Evolutionary conservation across 148 eudicot genomes (phyloP), one percentile per base, ranked within the genome.

Genomic region (Vaccinium macrocarpon): DNA sequence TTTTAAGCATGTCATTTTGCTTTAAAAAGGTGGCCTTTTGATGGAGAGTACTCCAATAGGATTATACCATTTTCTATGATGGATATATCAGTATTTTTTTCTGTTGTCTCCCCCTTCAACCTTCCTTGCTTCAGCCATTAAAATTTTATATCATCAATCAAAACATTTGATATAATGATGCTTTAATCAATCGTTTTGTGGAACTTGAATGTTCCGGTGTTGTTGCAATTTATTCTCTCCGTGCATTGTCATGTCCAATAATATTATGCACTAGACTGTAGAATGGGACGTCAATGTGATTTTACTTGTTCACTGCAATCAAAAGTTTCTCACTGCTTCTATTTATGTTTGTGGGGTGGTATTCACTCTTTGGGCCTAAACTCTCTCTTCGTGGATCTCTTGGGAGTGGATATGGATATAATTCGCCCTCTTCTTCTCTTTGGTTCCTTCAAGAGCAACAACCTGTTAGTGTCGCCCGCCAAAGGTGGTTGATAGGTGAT

Each of bases 71-170:
- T 84, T 52, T 50, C 84, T 48, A 21, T 64, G 84, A 32, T 84
- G 81, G 83, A 62, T 83, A 85, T 49, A 76, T 79, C 84, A 82
- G 84, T 80, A 48, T 57, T n/a, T 78, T n/a, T 70, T 42, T 53
- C 8, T 73, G 19, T 29, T 74, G 78, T 73, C 80, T 8, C 35
- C 72, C 35, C 12, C 55, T 83, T 77, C 42, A 77, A 27, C 38
- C 4, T 16, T 78, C 25, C 38, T 56, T 48, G 72, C 62, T 80
- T 81, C 75, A 35, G 75, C 32, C 25, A 48, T 35, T 86, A 76
- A 84, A 85, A 29, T 71, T 61, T 50, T 71, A 70, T 78, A 78
- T 86, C 79, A 50, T 86, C 85, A 70, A 78, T 68, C 57, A 81
- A 76, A 38, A 52, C 52, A 85, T 8, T 55, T 81, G 46, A 76